Base-by-base conservation (phyloP, 2,329 filamentous ascomycete genomes). In the Mollisia scopiformis region DNA sequence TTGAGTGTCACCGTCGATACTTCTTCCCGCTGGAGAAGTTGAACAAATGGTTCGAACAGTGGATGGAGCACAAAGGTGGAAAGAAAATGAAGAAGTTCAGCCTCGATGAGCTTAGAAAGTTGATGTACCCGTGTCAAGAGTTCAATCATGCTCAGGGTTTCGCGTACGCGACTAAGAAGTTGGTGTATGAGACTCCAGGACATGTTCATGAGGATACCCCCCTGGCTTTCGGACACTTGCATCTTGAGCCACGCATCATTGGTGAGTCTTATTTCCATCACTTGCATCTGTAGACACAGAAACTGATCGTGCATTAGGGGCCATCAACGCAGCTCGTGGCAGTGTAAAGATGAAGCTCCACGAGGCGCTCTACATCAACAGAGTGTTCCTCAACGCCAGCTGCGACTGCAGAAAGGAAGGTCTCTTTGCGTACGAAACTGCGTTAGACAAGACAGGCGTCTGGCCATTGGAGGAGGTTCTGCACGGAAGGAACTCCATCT, bases 401-500 rank as follows among this genome's bases (percentile, higher is more conserved):
- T 66, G 63, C 19, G n/a, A n/a, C 11, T 64, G 59, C 28, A 58
- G 25, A 21, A n/a, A 52, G 23, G 30, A 58, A 1, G 51, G 49
- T 13, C 16, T 66, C 3, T 59, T 54, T 4, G 49, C 46, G 0
- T 68, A 61, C 52, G 16, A 54, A 3, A 1, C 21, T 6, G 59
- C 46, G 13, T 37, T 67, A 14, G 5, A 57, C 23, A 27, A 39
- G 1, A 64, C 66, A 13, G 51, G 58, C 2, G 49, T 54, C 3
- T 68, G 58, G 60, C 66, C 64, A 7, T n/a, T 51, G 3, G 49
- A 51, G 23, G 27, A 33, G 16, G 49, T 51, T 8, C 46, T 66
- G 2, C 35, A 63, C 13, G 31, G 21, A 10, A 46, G 41, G 3
- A 41, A 49, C 4, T 54, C 57, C 1, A 54, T 54, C 6, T 58